Evolutionary conservation across 768 basidiomycete genomes (phyloP), one percentile per base, ranked within the genome.

Genomic region (Gyrodon lividus): DNA sequence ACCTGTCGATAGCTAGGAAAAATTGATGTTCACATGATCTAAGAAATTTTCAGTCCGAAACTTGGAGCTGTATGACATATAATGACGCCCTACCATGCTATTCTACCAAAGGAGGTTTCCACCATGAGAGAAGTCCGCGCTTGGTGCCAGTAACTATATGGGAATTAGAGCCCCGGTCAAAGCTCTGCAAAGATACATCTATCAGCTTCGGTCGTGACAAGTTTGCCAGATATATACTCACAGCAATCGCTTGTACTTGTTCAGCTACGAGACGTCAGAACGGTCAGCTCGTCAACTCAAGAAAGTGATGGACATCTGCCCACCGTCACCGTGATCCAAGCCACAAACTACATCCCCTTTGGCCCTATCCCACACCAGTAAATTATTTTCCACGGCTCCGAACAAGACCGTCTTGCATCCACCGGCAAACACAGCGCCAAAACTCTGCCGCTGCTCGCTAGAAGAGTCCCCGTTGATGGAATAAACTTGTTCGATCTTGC

Each of bases 331-430:
- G 57, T 86, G 82, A 55, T 83, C 79, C 57, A 87, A 62, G 26
- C 80, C 85, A 64, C 80, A 82, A 13, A 83, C 72, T 22, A 84
- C 65, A 2, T 68, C 69, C 10, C 75, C 79, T 49, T 75, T 79
- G 61, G 71, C 72, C 61, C 71, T 76, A 59, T 87, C 82, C 85
- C 86, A 87, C 28, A 82, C 77, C 34, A 86, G 67, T 24, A 81
- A 70, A 63, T 76, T 83, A 17, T 75, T 76, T 16, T 82, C 80
- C 17, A 75, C 67, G 24, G 62, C 70, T 23, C 84, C 86, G 58
- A 80, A 86, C 50, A 87, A 59, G 20, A 87, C 76, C 7, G 74
- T 73, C 55, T 79, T 77, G 14, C 79, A 81, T 28, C 65, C 57
- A 6, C 76, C 74, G 10, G 80, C 75, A 55, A 85, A 87, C 14